These are phyloP conservation scores for Penicillium longicatenatum DNA, from an alignment of 495 filamentous ascomycete genomes.

Conservation along the genomic window DNA sequence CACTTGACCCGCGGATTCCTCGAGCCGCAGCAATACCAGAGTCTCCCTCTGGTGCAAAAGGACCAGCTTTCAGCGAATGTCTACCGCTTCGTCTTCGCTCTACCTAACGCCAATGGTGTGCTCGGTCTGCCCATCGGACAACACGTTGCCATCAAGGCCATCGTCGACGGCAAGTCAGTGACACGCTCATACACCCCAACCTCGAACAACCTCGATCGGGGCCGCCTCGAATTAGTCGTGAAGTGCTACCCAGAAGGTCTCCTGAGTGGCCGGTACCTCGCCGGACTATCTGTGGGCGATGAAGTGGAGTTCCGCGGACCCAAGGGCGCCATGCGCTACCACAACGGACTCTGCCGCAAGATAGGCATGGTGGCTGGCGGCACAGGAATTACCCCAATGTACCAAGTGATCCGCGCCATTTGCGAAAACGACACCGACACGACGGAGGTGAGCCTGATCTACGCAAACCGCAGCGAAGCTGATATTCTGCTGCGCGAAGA, in stretches of 20 bases:
- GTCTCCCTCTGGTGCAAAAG: conserved; percentile 48
- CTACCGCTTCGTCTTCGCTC: conserved; percentile 49
- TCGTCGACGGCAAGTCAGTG: conserved; percentile 43
- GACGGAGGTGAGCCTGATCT: conserved; percentile 51
- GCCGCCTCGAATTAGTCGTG: conserved; percentile 49
- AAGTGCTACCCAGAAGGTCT: conserved; percentile 52
- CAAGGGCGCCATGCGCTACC: conserved; percentile 50
- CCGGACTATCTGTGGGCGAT: conserved; percentile 42
- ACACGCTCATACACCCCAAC: conserved; percentile 54
- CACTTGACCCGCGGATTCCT: conserved; percentile 43
- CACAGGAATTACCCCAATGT: conserved; percentile 61
- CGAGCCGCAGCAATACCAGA: conserved; percentile 46
- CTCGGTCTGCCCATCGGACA: conserved; percentile 57
- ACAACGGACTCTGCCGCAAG: conserved; percentile 32
- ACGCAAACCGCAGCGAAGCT: conserved; percentile 42
- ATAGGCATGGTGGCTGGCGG: conserved; percentile 56
- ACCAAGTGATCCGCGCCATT: conserved; percentile 54
- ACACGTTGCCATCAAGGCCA: conserved; percentile 52
- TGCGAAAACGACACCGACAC: conserved; percentile 50
- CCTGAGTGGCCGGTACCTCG: conserved; percentile 50
- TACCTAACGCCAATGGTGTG: conserved; percentile 40
- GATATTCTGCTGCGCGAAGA: conserved; percentile 47
- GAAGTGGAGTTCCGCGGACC: conserved; percentile 50
- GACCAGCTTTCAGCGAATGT: conserved; percentile 45
- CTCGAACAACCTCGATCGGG: conserved; percentile 53